Conservation (phyloP, 116 monocot species). For the Trichopus zeylanicus region DNA sequence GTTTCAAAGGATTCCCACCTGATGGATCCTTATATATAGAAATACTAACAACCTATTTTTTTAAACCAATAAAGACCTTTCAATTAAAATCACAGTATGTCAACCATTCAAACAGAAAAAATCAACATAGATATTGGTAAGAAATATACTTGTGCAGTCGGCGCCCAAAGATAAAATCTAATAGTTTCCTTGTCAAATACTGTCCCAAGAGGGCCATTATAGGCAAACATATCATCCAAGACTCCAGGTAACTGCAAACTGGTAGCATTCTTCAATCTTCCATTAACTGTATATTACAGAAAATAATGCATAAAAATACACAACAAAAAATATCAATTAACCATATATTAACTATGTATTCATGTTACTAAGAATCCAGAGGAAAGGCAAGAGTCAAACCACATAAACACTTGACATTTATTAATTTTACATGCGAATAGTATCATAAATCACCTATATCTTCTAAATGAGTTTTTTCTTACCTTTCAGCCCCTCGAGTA, state of each 20-base stretch:
- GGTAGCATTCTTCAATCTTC: conserved; percentile 46
- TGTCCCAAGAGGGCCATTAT: conserved; percentile 75
- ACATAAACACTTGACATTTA: not conserved
- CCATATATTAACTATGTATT: not conserved
- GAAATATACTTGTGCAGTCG: conserved; percentile 68
- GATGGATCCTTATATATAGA: conserved; percentile 43
- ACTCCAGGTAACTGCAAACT: conserved; percentile 83
- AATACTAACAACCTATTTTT: conserved; percentile 41
- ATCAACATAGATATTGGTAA: not conserved
- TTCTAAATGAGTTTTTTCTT: no score
- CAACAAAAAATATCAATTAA: not conserved
- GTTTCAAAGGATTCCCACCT: conserved; percentile 22
- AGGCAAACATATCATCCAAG: conserved; percentile 78
- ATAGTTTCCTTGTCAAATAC: conserved; percentile 36
- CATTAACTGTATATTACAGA: conserved; percentile 23
- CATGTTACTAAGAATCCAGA: not conserved
- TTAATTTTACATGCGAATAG: no score
- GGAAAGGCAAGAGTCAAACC: not conserved
- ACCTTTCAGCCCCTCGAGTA: no score
- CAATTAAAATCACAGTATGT: not conserved
- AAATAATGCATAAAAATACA: not conserved
- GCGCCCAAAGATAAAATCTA: conserved; percentile 77
- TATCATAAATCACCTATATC: no score
- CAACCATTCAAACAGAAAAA: not conserved
- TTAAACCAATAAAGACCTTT: not conserved